Percentiles rank a stretch among this genome's conserved stretches.
phyloP scores from a whole-genome alignment of 805 yeast species.

The Yarrowia sp. region DNA sequence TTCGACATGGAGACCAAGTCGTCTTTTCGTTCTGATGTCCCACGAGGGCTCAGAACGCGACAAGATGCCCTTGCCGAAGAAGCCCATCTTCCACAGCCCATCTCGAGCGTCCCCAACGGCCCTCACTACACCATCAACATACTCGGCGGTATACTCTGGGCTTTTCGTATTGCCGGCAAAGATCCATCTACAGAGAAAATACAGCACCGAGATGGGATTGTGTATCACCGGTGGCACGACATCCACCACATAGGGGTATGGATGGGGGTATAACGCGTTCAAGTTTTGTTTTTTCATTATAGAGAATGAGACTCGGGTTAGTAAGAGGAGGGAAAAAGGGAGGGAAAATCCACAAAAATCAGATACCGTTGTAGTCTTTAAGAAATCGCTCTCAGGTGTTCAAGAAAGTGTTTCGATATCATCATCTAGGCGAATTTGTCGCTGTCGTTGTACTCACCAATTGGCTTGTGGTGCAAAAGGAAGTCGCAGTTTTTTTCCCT shows the following conservation, averaged over 20 bases:
- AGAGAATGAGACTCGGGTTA: not conserved
- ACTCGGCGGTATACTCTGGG: slow-evolving; percentile 31
- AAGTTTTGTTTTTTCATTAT: slow-evolving; percentile 13
- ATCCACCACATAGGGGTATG: slow-evolving; percentile 23
- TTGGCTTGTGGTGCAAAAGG: not conserved
- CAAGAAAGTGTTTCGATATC: slow-evolving; percentile 22
- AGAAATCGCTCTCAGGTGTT: slow-evolving; percentile 22
- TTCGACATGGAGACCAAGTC: slow-evolving; percentile 49
- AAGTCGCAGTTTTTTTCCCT: not conserved
- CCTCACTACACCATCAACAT: slow-evolving; percentile 39
- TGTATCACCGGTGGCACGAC: slow-evolving; percentile 44
- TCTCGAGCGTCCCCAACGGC: slow-evolving; percentile 43
- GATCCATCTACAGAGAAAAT: slow-evolving; percentile 42
- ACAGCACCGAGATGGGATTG: slow-evolving; percentile 65
- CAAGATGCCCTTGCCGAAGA: slow-evolving; percentile 87
- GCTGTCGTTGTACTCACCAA: slow-evolving; percentile 14
- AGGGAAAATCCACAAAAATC: slow-evolving; percentile 36
- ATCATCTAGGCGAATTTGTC: slow-evolving; percentile 11
- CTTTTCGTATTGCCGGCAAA: slow-evolving; percentile 30
- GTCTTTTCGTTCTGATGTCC: slow-evolving; percentile 60
- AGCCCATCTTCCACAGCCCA: slow-evolving; percentile 77
- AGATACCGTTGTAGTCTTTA: slow-evolving; percentile 98
- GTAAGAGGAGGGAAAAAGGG: not conserved
- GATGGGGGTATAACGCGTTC: slow-evolving; percentile 15
- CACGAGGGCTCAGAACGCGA: slow-evolving; percentile 94